Conservation (phyloP, 2,329 filamentous ascomycete species). For the Tolypocladium inflatum region DNA sequence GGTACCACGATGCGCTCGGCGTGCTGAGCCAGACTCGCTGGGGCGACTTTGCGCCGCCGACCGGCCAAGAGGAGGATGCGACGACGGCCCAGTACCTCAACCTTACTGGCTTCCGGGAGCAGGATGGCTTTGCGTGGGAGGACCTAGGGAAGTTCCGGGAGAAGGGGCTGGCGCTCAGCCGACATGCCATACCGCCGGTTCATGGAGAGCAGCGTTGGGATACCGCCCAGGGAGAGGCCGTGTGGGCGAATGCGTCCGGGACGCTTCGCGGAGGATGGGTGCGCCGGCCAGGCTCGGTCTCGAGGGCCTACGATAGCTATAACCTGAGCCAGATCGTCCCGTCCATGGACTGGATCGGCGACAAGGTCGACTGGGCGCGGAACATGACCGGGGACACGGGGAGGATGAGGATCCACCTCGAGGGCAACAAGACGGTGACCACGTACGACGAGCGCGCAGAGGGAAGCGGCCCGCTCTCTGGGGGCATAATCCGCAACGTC, state of each 20-base stretch:
- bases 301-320: slow-evolving; percentile 36
- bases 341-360: slow-evolving; percentile 53
- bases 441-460: slow-evolving; percentile 31
- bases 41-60: slow-evolving; percentile 47
- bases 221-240: slow-evolving; percentile 25
- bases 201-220: slow-evolving; percentile 32
- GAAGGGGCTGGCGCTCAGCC: slow-evolving; percentile 52
- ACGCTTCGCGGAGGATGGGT: slow-evolving; percentile 70
- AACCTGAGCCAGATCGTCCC: slow-evolving; percentile 59
- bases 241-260: slow-evolving; percentile 76
- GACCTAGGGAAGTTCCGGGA: slow-evolving; percentile 58
- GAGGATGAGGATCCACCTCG: slow-evolving; percentile 54
- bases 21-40: slow-evolving; percentile 47
- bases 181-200: slow-evolving; percentile 36
- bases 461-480: slow-evolving; percentile 26
- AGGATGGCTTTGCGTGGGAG: slow-evolving; percentile 72
- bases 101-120: slow-evolving; percentile 65
- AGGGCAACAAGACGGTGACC: slow-evolving; percentile 45
- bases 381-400: slow-evolving; percentile 72
- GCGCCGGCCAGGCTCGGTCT: slow-evolving; percentile 40
- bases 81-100: slow-evolving; percentile 44
- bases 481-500: slow-evolving; percentile 56
- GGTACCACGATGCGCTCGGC: slow-evolving; percentile 40
- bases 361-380: slow-evolving; percentile 55
- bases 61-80: slow-evolving; percentile 14